Percentiles rank a stretch among this genome's conserved stretches.
Evolutionary conservation across 2,329 filamentous ascomycete genomes (phyloP).

Genomic region (Botryosphaeria dothidea): DNA sequence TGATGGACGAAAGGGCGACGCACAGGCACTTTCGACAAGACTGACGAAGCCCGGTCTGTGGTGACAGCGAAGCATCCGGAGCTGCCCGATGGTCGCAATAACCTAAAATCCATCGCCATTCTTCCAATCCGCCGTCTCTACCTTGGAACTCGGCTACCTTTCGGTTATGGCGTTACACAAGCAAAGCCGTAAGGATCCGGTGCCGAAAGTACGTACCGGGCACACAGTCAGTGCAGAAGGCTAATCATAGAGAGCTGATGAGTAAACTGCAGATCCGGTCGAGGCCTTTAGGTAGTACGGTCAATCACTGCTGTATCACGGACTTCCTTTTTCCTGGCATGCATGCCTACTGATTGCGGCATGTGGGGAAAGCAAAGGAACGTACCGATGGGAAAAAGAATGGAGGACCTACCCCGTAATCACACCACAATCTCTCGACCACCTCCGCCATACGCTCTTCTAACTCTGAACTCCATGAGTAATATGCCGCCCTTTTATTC

Average conservation of each 20-base stretch:
- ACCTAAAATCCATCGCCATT: neutral
- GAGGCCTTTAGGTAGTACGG: neutral
- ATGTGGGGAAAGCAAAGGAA: neutral
- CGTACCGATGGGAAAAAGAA: neutral
- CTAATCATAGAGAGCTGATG: neutral
- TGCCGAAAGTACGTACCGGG: neutral
- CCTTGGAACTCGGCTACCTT: constrained; percentile 5
- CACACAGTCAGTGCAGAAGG: neutral
- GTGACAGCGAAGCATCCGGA: neutral
- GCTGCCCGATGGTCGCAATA: neutral
- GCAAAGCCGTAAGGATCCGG: neutral
- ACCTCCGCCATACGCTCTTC: neutral
- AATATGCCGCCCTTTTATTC: neutral
- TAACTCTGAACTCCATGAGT: neutral
- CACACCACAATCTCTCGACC: constrained; percentile 3
- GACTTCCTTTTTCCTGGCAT: neutral
- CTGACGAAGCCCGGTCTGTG: neutral
- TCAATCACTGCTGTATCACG: neutral
- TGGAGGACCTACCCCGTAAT: neutral
- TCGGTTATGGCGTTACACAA: neutral
- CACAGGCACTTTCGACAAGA: neutral
- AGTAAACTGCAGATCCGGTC: neutral
- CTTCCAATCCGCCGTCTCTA: neutral
- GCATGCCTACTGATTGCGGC: neutral
- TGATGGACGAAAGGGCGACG: neutral